phyloP scores from a whole-genome alignment of 2,329 filamentous ascomycete genomes.

The Exophiala bonariae region DNA sequence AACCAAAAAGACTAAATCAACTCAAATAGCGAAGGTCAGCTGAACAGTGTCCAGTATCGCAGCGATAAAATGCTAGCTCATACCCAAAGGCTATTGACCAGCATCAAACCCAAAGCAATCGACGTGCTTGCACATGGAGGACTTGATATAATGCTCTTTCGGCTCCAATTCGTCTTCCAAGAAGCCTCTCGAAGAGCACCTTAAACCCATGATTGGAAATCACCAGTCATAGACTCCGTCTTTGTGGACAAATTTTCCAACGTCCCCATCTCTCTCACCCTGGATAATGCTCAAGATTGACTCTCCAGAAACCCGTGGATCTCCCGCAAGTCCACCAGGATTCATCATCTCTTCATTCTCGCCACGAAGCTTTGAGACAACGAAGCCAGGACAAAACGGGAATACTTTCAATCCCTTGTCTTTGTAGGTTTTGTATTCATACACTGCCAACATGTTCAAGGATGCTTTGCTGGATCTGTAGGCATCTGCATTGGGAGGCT shows the following conservation, averaged over 20 bases:
- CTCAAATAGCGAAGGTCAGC: too few species aligned
- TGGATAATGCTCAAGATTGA: conserved; percentile 44
- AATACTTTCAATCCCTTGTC: conserved; percentile 52
- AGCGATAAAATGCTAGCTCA: too few species aligned
- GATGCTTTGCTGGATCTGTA: conserved; percentile 33
- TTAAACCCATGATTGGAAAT: too few species aligned
- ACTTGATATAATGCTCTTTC: too few species aligned
- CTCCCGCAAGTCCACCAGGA: conserved; percentile 10
- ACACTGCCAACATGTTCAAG: conserved; percentile 51
- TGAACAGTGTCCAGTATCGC: too few species aligned
- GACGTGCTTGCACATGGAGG: too few species aligned
- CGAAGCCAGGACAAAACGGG: conserved; percentile 46
- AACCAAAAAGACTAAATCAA: too few species aligned
- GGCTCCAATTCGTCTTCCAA: too few species aligned
- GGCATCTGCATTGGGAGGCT: conserved; percentile 48
- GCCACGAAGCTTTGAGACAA: conserved; percentile 46
- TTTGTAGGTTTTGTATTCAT: conserved; percentile 44
- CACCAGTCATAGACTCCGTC: conserved; percentile 13
- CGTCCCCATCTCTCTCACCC: conserved; percentile 42
- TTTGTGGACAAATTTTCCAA: conserved; percentile 30
- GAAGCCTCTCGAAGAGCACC: too few species aligned
- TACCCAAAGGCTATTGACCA: too few species aligned
- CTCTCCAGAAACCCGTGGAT: conserved; percentile 39
- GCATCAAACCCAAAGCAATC: too few species aligned
- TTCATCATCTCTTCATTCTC: conserved; percentile 34